Evolutionary conservation across 2,329 filamentous ascomycete species (phyloP), one percentile per base, ranked within the genome.

Genomic region (Pleomassaria siparia): DNA sequence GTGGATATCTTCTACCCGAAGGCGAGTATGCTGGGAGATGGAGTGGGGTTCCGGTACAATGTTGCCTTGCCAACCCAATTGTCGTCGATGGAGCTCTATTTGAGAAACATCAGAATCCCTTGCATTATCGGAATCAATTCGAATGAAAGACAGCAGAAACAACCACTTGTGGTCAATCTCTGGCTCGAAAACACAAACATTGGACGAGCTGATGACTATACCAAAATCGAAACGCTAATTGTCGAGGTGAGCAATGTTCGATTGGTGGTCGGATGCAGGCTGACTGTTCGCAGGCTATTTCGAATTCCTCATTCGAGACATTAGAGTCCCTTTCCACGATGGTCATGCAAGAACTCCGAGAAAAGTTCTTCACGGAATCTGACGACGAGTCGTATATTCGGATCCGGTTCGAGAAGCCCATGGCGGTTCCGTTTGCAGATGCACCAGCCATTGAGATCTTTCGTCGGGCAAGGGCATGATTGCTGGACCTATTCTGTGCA

Each of bases 381-480:
- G 61, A 68, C 29, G 55, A 67, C 11, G 72, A 73, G 12, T 79
- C 80, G 70, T 76, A 76, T 47, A 72, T 91, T 42, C 79, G 76
- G 50, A 76, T 91, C 29, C 74, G 75, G 20, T 72, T 91, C 43
- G 83, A 85, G 69, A 91, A 91, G 72, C 88, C 88, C 2, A 83
- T 85, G 11, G 88, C 88, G 0, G 84, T 91, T 16, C 80, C 83
- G 0, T 81, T 87, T 58, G 88, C 88, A 2, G 87, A 89, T 54
- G 85, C 83, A 10, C 86, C 87, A 0, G 77, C 79, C 4, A 83
- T 91, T 5, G 85, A 89, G 65, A 76, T 86, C 28, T 50, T 63
- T 20, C 63, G 66, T 2, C 53, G 56, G 18, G 54, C 63, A 22
- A 51, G 47, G 28, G 33, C n/a, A 10, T 37, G 24, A 40, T 16